Percentiles rank a stretch among this genome's conserved stretches.
phyloP scores from a whole-genome alignment of 305 asterid species.

The Solanum hybrid region DNA sequence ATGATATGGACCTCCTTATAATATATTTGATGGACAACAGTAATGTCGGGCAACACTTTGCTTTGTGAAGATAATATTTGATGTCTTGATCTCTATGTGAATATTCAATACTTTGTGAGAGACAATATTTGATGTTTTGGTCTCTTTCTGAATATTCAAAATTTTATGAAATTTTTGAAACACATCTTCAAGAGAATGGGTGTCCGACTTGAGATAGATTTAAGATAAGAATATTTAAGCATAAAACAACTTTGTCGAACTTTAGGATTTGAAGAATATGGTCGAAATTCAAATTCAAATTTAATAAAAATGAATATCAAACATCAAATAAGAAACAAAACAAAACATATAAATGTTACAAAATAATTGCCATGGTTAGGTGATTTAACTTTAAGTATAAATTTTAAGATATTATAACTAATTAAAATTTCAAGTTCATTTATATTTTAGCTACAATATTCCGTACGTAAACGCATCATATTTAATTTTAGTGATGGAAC shows the following conservation, averaged over 20 bases:
- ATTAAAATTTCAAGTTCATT: not conserved
- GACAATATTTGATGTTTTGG: not conserved
- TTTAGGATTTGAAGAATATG: not conserved
- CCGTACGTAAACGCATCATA: not conserved
- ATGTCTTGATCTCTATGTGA: not conserved
- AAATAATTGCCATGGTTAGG: no score
- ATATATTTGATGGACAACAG: not conserved
- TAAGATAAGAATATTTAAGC: no score
- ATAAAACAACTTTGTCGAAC: not conserved
- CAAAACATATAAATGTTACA: not conserved
- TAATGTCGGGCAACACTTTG: not conserved
- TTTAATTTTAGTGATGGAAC: not conserved
- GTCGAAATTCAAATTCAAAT: not conserved
- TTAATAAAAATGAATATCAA: not conserved
- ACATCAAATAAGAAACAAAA: not conserved
- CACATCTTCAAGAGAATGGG: not conserved
- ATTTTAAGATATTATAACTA: not conserved
- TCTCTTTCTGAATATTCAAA: not conserved
- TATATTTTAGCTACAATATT: not conserved
- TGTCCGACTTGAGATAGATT: not conserved
- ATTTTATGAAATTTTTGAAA: not conserved
- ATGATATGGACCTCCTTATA: not conserved
- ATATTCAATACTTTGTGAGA: not conserved
- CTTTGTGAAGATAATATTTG: not conserved
- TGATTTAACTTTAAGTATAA: not conserved